Percentiles rank a stretch among this genome's conserved stretches.
These are phyloP conservation scores for Obba rivulosa DNA, from an alignment of 768 basidiomycete genomes.

Conservation along the genomic window DNA sequence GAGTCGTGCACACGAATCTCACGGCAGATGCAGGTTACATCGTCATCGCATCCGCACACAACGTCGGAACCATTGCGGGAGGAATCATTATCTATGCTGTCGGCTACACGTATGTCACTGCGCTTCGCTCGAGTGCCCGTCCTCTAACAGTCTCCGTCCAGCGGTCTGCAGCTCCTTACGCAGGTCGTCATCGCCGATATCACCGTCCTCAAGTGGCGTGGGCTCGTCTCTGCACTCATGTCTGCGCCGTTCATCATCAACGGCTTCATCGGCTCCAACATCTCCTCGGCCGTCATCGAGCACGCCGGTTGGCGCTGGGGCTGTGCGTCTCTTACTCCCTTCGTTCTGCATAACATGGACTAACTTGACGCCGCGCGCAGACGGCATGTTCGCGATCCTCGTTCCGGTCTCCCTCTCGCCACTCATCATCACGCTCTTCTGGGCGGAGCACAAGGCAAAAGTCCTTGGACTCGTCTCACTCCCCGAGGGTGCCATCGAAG, in stretches of 20 bases:
- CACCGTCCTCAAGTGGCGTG: slow-evolving; percentile 25
- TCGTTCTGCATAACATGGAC: not conserved
- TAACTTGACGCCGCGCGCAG: not conserved
- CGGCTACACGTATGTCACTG: not conserved
- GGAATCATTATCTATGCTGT: slow-evolving; percentile 50
- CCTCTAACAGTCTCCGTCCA: slow-evolving; percentile 14
- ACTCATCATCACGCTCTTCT: slow-evolving; percentile 23
- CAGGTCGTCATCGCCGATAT: slow-evolving; percentile 31
- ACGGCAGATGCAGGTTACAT: slow-evolving; percentile 25
- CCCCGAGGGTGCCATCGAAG: slow-evolving; percentile 48
- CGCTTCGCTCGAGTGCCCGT: slow-evolving; percentile 22
- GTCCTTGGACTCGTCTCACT: slow-evolving; percentile 30
- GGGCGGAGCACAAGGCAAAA: slow-evolving; percentile 23
- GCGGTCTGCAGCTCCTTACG: slow-evolving; percentile 58
- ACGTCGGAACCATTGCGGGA: slow-evolving; percentile 22
- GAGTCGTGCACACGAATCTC: slow-evolving; percentile 15
- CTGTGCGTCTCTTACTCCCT: slow-evolving; percentile 30
- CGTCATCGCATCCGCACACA: slow-evolving; percentile 25
- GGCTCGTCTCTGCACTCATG: slow-evolving; percentile 39
- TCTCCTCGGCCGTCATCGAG: slow-evolving; percentile 39
- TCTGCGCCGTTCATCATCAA: slow-evolving; percentile 56
- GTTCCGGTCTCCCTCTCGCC: slow-evolving; percentile 19
- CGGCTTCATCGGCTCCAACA: slow-evolving; percentile 59
- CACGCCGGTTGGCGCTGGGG: slow-evolving; percentile 65
- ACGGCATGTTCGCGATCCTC: slow-evolving; percentile 30